phyloP scores from a whole-genome alignment of 164 flowering plant species.

The Magnolia officinalis region DNA sequence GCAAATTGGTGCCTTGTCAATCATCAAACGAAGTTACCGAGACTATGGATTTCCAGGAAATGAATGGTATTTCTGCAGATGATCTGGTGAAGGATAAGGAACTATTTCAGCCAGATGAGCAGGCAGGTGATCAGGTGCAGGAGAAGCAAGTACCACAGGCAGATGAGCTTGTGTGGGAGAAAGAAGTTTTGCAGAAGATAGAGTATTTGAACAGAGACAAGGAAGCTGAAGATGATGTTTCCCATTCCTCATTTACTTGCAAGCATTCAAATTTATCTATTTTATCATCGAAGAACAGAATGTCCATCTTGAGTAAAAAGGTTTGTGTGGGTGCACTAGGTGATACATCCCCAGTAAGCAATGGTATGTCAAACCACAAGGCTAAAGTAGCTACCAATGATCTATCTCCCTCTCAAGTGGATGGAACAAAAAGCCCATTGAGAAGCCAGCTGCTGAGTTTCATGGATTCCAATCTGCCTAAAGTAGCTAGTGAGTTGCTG shows the following conservation, averaged over 20 bases:
- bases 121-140: constrained; percentile 7
- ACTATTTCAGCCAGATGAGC: constrained; percentile 6
- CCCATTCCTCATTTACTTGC: constrained; percentile 1
- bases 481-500: background rate
- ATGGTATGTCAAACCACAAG: background rate
- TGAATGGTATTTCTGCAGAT: background rate
- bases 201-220: constrained; percentile 15
- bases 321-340: constrained; percentile 5
- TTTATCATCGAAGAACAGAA: constrained; percentile 10
- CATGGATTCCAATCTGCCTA: background rate
- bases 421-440: constrained; percentile 8
- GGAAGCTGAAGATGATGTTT: constrained; percentile 5
- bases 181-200: constrained; percentile 3
- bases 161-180: background rate
- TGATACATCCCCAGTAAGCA: constrained; percentile 8
- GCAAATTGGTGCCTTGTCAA: constrained; percentile 10
- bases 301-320: background rate
- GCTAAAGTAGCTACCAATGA: background rate
- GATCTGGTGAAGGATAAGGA: background rate
- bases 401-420: background rate
- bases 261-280: constrained; percentile 10
- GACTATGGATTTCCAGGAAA: constrained; percentile 1
- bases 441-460: constrained; percentile 9
- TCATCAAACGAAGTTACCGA: background rate
- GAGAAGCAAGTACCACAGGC: constrained; percentile 10